phyloP scores from a whole-genome alignment of 352 stramenopile genomes.

The Globisporangium parvum region DNA sequence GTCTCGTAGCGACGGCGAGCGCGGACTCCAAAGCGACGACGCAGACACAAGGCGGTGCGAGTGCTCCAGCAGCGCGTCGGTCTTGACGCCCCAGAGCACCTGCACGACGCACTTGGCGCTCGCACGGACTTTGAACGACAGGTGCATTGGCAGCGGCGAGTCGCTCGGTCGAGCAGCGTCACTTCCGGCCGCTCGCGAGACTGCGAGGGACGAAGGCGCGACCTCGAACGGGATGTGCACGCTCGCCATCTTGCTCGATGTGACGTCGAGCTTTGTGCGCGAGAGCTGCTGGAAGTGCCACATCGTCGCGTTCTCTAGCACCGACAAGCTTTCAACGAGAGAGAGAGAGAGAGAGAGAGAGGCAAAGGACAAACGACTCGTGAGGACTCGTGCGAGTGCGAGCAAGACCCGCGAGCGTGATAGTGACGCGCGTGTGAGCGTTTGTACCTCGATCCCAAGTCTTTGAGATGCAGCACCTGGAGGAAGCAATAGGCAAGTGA shows the following conservation, averaged over 20 bases:
- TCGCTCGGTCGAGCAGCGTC: not conserved
- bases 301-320: constrained; percentile 47
- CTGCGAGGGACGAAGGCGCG: constrained; percentile 22
- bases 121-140: constrained; percentile 24
- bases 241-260: constrained; percentile 31
- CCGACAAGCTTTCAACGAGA: constrained; percentile 21
- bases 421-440: not conserved
- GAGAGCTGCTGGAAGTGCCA: constrained; percentile 65
- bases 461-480: constrained; percentile 22
- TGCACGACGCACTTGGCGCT: constrained; percentile 20
- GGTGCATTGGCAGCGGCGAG: constrained; percentile 8
- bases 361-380: not conserved
- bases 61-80: constrained; percentile 22
- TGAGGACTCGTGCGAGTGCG: not conserved
- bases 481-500: not conserved
- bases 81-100: constrained; percentile 29
- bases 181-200: constrained; percentile 1
- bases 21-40: not conserved
- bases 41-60: not conserved
- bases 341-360: not conserved
- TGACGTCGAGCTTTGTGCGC: constrained; percentile 31
- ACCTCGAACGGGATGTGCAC: constrained; percentile 44
- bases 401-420: not conserved
- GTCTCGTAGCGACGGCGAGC: not conserved
- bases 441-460: constrained; percentile 26